Percentiles rank a stretch among this genome's conserved stretches.
Evolutionary conservation across 805 yeast genomes (phyloP).

Genomic region (Candida ortonii): DNA sequence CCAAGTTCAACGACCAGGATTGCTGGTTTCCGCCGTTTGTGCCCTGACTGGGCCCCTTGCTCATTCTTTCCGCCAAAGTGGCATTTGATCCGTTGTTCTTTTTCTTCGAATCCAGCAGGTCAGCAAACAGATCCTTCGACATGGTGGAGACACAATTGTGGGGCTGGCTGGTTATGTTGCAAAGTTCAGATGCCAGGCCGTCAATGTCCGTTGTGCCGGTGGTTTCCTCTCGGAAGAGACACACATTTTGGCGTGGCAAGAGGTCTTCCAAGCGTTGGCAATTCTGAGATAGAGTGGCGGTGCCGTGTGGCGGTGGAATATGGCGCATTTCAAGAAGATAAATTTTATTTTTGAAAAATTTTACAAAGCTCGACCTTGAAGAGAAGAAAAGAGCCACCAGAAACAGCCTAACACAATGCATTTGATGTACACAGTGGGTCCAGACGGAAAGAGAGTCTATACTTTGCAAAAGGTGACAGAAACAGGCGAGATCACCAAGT

Average conservation of each 20-base stretch:
- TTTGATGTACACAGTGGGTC: conserved; percentile 95
- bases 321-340: background rate
- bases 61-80: conserved; percentile 31
- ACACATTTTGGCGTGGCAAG: too few relatives aligned
- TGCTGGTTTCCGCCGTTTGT: too few relatives aligned
- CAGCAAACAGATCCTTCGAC: conserved; percentile 43
- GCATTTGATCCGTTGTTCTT: conserved; percentile 28
- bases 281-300: too few relatives aligned
- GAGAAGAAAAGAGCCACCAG: too few relatives aligned
- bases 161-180: too few relatives aligned
- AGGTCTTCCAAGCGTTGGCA: too few relatives aligned
- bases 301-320: background rate
- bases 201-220: too few relatives aligned
- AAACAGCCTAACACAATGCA: conserved; percentile 56
- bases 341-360: conserved; percentile 4
- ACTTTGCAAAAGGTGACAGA: conserved; percentile 81
- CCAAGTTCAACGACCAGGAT: conserved; percentile 37
- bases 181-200: too few relatives aligned
- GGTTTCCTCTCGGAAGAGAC: too few relatives aligned
- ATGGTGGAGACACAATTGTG: conserved; percentile 11
- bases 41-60: conserved; percentile 6
- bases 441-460: conserved; percentile 93
- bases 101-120: conserved; percentile 34
- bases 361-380: too few relatives aligned
- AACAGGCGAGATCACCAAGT: conserved; percentile 91